Conservation (phyloP, 2,329 filamentous ascomycete species). For the Curvularia spicifera region DNA sequence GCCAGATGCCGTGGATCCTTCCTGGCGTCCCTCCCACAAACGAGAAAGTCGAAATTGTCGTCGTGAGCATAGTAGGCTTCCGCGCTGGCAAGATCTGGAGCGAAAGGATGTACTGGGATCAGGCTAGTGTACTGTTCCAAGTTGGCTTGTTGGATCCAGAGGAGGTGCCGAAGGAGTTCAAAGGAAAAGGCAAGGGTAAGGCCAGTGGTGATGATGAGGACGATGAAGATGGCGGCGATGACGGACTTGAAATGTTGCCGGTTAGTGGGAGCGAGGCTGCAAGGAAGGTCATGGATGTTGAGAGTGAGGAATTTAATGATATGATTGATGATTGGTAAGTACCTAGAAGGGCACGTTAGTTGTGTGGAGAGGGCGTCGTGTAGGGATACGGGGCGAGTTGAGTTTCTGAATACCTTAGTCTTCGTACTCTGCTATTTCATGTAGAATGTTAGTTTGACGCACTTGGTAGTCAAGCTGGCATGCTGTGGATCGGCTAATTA, state of each 20-base stretch:
- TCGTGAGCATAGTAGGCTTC: constrained; percentile 64
- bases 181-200: background rate
- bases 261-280: constrained; percentile 56
- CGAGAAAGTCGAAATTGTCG: constrained; percentile 62
- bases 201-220: constrained; percentile 35
- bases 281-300: constrained; percentile 55
- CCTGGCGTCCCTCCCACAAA: constrained; percentile 64
- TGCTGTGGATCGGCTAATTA: too few species aligned
- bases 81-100: constrained; percentile 61
- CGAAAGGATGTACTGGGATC: constrained; percentile 68
- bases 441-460: background rate
- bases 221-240: constrained; percentile 44
- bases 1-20: constrained; percentile 64
- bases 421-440: background rate
- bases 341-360: background rate
- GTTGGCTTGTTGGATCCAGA: constrained; percentile 62
- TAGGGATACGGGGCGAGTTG: background rate
- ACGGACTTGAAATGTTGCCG: constrained; percentile 56
- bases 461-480: background rate
- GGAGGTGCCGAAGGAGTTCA: constrained; percentile 56
- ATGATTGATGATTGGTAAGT: constrained; percentile 55
- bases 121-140: constrained; percentile 66
- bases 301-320: constrained; percentile 53
- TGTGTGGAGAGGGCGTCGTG: background rate
- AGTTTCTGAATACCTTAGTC: background rate